Conservation (phyloP, 1,284 basidiomycete species). For the Cutaneotrichosporon sp. region DNA sequence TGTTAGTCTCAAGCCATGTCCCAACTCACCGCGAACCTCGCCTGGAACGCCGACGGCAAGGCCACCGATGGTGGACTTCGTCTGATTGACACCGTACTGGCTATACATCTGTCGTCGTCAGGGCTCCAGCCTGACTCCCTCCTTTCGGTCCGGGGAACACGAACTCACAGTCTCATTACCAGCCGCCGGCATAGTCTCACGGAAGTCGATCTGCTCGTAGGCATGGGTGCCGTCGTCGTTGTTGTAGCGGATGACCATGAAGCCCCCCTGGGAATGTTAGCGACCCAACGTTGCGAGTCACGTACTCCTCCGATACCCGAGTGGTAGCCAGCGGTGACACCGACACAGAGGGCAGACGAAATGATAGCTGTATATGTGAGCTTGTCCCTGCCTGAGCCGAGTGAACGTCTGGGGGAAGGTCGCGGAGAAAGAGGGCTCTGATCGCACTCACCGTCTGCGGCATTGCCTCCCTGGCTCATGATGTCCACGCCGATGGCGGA, state of each 20-base stretch:
- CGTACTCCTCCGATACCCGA: constrained; percentile 52
- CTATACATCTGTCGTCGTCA: constrained; percentile 26
- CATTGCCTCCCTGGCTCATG: constrained; percentile 50
- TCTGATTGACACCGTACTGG: constrained; percentile 31
- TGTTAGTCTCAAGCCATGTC: neutral
- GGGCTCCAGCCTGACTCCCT: neutral
- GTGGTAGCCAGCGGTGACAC: constrained; percentile 51
- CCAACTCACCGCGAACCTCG: constrained; percentile 65
- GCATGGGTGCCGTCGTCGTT: constrained; percentile 31
- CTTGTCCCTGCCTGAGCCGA: too few species aligned
- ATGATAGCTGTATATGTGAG: constrained; percentile 27
- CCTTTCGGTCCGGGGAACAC: neutral
- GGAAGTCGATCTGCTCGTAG: constrained; percentile 53
- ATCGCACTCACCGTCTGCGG: constrained; percentile 45
- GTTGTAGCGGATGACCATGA: constrained; percentile 26
- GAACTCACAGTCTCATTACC: constrained; percentile 49
- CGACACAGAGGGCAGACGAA: constrained; percentile 51
- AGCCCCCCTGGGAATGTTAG: constrained; percentile 19
- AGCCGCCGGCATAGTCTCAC: constrained; percentile 52
- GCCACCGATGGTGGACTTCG: constrained; percentile 63
- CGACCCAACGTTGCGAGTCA: neutral
- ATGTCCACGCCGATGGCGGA: constrained; percentile 52
- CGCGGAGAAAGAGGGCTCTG: too few species aligned
- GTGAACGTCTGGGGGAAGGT: too few species aligned
- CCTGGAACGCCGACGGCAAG: constrained; percentile 78